Evolutionary conservation across 352 stramenopile genomes (phyloP).

Genomic region (Aphanomyces euteiches): DNA sequence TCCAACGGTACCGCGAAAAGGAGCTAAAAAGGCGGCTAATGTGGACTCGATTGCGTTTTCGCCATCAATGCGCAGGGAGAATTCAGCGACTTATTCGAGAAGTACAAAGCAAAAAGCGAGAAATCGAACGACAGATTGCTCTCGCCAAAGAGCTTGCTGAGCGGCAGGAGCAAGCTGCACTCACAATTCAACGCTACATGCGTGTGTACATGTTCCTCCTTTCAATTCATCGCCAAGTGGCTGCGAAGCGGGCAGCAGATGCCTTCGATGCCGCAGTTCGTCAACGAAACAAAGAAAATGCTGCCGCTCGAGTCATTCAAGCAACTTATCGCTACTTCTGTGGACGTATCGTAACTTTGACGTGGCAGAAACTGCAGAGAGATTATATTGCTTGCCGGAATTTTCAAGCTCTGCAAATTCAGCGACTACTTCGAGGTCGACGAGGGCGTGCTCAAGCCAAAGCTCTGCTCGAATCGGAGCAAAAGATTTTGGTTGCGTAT

Average conservation of each 20-base stretch:
- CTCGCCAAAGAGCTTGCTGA: slow-evolving; percentile 38
- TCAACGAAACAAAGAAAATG: slow-evolving; percentile 31
- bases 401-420: slow-evolving; percentile 28
- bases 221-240: slow-evolving; percentile 39
- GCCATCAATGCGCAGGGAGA: slow-evolving; percentile 40
- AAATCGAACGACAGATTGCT: slow-evolving; percentile 34
- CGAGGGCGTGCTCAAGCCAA: slow-evolving; percentile 4
- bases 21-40: neutral
- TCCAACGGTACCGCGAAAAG: slow-evolving; percentile 8
- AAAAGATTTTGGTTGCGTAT: slow-evolving; percentile 9
- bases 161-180: slow-evolving; percentile 32
- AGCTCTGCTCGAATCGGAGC: neutral
- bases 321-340: slow-evolving; percentile 41
- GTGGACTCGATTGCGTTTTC: slow-evolving; percentile 37
- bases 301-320: slow-evolving; percentile 42
- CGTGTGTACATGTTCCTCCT: slow-evolving; percentile 39
- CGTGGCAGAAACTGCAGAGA: slow-evolving; percentile 30
- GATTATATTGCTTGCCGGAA: slow-evolving; percentile 32
- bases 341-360: slow-evolving; percentile 36
- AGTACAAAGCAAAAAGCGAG: slow-evolving; percentile 34
- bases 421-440: slow-evolving; percentile 11
- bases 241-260: slow-evolving; percentile 42
- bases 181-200: slow-evolving; percentile 36
- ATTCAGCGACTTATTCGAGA: slow-evolving; percentile 56
- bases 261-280: slow-evolving; percentile 26